These are phyloP conservation scores for Quercus suber DNA, from an alignment of 306 rosid species.

Conservation along the genomic window DNA sequence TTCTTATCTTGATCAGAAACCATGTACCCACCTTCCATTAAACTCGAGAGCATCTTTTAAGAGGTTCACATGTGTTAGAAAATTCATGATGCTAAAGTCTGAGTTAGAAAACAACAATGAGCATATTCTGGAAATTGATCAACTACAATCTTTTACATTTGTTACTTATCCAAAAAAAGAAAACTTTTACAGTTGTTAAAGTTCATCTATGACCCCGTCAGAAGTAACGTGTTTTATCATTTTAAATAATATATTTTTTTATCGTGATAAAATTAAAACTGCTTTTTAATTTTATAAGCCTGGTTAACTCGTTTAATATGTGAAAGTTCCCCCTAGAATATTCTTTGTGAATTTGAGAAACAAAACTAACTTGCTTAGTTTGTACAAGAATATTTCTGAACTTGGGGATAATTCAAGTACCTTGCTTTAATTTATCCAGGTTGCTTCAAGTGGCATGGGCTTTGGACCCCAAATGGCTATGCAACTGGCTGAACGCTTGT, in stretches of 20 bases:
- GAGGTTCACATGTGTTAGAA: too few relatives aligned
- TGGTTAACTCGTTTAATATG: not conserved
- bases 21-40: too few relatives aligned
- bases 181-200: not conserved
- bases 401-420: slow-evolving; percentile 5
- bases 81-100: too few relatives aligned
- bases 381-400: not conserved
- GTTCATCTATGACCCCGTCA: not conserved
- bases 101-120: not conserved
- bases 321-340: not conserved
- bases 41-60: too few relatives aligned
- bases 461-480: slow-evolving; percentile 94
- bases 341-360: not conserved
- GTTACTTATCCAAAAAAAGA: too few relatives aligned
- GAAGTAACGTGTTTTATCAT: not conserved
- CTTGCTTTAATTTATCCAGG: slow-evolving; percentile 40
- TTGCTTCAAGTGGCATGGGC: slow-evolving; percentile 96
- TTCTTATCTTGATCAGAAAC: too few relatives aligned
- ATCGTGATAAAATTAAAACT: not conserved
- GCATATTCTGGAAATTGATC: not conserved
- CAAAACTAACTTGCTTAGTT: slow-evolving; percentile 7
- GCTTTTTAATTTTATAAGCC: not conserved
- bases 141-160: not conserved
- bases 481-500: slow-evolving; percentile 95
- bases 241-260: not conserved